Percentiles rank a stretch among this genome's conserved stretches.
Evolutionary conservation across 2,329 filamentous ascomycete species (phyloP).

Genomic region (Paecilomyces variotii): DNA sequence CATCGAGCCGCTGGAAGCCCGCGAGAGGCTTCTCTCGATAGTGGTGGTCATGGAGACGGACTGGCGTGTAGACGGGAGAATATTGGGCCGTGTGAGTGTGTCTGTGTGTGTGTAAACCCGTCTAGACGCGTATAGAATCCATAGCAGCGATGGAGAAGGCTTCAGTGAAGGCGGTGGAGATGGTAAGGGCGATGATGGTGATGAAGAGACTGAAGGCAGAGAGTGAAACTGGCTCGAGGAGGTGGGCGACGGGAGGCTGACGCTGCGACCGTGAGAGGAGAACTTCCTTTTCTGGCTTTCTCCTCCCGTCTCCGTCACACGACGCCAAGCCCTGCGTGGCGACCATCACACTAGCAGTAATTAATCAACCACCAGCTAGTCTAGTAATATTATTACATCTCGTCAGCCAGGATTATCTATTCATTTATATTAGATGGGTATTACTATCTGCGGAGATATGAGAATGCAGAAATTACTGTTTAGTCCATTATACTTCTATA

Average conservation of each 20-base stretch:
- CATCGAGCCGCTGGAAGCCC: conserved; percentile 30
- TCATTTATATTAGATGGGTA: background rate
- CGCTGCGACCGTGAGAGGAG: background rate
- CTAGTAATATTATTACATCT: background rate
- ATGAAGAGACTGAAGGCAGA: background rate
- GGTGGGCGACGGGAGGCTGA: background rate
- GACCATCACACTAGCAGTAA: background rate
- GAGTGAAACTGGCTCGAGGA: background rate
- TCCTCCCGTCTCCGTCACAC: background rate
- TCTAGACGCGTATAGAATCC: background rate
- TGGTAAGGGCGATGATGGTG: background rate
- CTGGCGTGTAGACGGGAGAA: background rate
- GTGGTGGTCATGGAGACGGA: conserved; percentile 23
- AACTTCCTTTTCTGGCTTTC: background rate
- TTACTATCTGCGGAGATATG: background rate
- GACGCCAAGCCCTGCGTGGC: background rate
- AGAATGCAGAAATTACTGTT: background rate
- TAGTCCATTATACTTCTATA: no score
- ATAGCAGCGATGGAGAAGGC: background rate
- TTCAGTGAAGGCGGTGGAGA: background rate
- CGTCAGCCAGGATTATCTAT: background rate
- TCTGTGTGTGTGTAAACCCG: background rate
- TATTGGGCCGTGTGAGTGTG: background rate
- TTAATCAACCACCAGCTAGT: background rate
- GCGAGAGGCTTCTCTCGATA: conserved; percentile 29